These are phyloP conservation scores for Boletus sp. DNA, from an alignment of 768 basidiomycete species.

Conservation along the genomic window DNA sequence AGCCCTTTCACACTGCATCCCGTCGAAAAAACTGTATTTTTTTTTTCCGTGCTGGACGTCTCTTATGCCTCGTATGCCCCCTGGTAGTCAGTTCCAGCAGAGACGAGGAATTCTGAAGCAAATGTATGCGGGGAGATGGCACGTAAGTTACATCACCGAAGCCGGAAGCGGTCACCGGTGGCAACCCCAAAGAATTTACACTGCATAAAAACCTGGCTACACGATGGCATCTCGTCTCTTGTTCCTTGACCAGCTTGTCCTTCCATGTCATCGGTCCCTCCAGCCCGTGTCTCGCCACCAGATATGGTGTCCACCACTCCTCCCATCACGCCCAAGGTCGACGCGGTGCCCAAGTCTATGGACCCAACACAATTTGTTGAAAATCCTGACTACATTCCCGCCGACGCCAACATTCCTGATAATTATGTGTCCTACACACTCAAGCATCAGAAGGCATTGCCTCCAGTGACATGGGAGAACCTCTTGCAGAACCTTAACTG, in stretches of 20 bases:
- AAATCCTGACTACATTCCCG: constrained; percentile 33
- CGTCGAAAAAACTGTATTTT: background rate
- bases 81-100: background rate
- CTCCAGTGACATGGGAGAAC: constrained; percentile 63
- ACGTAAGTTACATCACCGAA: background rate
- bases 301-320: constrained; percentile 13
- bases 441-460: constrained; percentile 61
- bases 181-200: constrained; percentile 37
- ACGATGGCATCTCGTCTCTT: constrained; percentile 8
- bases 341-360: background rate
- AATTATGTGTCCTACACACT: constrained; percentile 81
- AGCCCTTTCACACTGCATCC: background rate
- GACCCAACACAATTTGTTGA: constrained; percentile 17
- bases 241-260: constrained; percentile 22
- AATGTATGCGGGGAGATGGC: background rate
- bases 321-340: constrained; percentile 6
- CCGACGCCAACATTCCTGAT: constrained; percentile 66
- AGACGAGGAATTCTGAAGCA: background rate
- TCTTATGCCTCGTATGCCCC: background rate
- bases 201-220: constrained; percentile 21
- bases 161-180: constrained; percentile 14
- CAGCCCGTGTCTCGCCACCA: constrained; percentile 14
- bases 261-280: constrained; percentile 27
- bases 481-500: constrained; percentile 65
- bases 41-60: background rate